These are phyloP conservation scores for Dactylellina sp. DNA, from an alignment of 2,329 filamentous ascomycete species.

Conservation along the genomic window DNA sequence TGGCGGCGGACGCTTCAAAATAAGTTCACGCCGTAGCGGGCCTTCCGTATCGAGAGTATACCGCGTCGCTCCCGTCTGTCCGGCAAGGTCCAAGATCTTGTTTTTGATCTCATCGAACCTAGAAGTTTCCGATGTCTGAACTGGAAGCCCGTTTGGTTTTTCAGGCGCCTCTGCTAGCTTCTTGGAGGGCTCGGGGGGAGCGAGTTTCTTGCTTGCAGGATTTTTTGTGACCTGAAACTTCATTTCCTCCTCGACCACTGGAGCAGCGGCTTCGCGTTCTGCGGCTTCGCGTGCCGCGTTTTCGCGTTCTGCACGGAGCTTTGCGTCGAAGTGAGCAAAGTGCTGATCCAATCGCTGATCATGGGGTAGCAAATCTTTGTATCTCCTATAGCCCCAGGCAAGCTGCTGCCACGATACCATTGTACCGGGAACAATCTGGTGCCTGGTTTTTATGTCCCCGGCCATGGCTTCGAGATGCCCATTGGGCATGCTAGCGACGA, in stretches of 20 bases:
- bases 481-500: neutral
- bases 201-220: neutral
- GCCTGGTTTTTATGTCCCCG: neutral
- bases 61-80: neutral
- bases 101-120: conserved; percentile 32
- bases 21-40: neutral
- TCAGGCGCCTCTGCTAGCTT: neutral
- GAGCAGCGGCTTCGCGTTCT: neutral
- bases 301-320: neutral
- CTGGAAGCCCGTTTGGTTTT: neutral
- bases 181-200: neutral
- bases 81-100: conserved; percentile 19
- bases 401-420: neutral
- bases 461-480: neutral
- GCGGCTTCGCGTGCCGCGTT: conserved; percentile 18
- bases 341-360: too few relatives aligned
- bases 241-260: neutral
- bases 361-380: too few relatives aligned
- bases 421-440: conserved; percentile 18
- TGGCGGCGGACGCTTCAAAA: too few relatives aligned
- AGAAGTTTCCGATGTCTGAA: conserved; percentile 13
- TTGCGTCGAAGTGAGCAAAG: neutral
- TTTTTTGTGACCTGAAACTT: conserved; percentile 1
- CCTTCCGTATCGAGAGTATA: neutral
- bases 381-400: too few relatives aligned